Evolutionary conservation across 2,329 filamentous ascomycete species (phyloP).

Genomic region (Xylaria sp.): DNA sequence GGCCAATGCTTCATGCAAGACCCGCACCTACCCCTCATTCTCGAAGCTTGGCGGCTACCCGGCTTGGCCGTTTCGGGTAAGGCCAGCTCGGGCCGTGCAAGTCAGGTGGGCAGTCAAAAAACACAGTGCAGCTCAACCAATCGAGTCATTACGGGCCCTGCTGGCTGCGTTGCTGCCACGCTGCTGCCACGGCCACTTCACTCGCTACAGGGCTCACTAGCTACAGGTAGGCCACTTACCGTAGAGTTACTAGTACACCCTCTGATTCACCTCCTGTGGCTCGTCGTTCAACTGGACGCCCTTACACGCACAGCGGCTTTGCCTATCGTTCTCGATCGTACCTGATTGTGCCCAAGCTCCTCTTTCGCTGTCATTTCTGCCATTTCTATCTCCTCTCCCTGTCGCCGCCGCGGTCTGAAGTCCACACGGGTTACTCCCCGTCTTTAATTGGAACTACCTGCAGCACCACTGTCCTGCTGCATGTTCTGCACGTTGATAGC

Average conservation of each 20-base stretch:
- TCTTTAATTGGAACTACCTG: conserved; percentile 23
- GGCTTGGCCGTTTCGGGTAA: conserved; percentile 25
- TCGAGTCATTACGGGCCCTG: conserved; percentile 18
- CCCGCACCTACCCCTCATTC: conserved; percentile 37
- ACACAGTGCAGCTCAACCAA: conserved; percentile 36
- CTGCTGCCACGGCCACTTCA: background rate
- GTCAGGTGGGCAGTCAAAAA: conserved; percentile 29
- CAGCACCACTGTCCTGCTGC: background rate
- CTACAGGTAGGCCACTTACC: background rate
- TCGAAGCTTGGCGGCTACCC: conserved; percentile 28
- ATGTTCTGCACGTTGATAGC: conserved; percentile 1
- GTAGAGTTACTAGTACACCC: background rate
- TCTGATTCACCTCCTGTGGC: conserved; percentile 22
- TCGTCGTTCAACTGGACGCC: conserved; percentile 5
- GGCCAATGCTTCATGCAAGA: conserved; percentile 13
- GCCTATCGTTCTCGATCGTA: conserved; percentile 19
- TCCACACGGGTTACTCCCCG: conserved; percentile 4
- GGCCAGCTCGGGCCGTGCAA: conserved; percentile 24
- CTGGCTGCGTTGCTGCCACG: background rate
- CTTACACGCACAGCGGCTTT: conserved; percentile 6
- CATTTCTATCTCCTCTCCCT: conserved; percentile 3
- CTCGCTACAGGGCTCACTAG: background rate
- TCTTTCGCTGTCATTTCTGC: conserved; percentile 13
- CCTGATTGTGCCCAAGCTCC: conserved; percentile 25
- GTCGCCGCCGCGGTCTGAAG: background rate